Evolutionary conservation across 2,329 filamentous ascomycete genomes (phyloP).

Genomic region (Colletotrichum sp.): DNA sequence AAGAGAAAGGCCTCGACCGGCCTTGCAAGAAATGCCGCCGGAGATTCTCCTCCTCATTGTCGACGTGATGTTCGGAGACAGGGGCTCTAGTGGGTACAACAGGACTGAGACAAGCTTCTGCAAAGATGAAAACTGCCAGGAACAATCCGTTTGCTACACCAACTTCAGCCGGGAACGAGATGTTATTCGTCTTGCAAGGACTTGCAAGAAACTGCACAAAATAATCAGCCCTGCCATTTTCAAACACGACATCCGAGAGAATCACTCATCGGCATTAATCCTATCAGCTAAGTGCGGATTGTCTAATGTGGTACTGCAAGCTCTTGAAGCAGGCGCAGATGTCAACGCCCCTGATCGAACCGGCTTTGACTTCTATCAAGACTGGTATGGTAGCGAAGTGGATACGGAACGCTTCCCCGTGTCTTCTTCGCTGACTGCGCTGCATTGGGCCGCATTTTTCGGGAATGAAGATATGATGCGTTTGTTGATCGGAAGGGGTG

Average conservation of each 20-base stretch:
- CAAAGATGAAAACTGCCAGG: fast-evolving
- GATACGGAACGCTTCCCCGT: neutral
- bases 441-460: neutral
- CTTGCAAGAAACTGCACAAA: neutral
- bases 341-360: neutral
- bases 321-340: neutral
- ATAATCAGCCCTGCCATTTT: neutral
- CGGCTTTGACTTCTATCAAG: neutral
- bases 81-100: neutral
- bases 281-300: neutral
- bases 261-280: neutral
- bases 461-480: neutral
- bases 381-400: too few relatives aligned
- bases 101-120: neutral
- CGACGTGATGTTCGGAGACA: neutral
- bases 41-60: neutral
- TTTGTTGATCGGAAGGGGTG: neutral
- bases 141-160: neutral
- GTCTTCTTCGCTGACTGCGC: neutral
- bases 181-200: neutral
- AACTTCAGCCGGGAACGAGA: neutral
- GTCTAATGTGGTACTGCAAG: neutral
- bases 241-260: neutral
- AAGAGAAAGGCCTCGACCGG: neutral
- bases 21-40: neutral